Percentiles rank a stretch among this genome's conserved stretches.
phyloP scores from a whole-genome alignment of 108 stramenopile genomes.

The Nitzschia palea region DNA sequence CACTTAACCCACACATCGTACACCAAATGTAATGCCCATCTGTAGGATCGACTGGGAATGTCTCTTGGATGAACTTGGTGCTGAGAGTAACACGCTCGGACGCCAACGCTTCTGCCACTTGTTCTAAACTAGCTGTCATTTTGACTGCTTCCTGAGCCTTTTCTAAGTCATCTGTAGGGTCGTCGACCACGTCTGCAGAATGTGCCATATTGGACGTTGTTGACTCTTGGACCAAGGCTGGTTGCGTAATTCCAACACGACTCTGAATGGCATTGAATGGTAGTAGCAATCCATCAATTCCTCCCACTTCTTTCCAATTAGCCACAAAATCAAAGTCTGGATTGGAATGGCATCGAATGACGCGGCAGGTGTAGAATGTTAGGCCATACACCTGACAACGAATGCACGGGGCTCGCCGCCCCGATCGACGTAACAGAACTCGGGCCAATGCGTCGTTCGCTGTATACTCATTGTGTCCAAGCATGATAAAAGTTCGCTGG shows the following conservation, averaged over 20 bases:
- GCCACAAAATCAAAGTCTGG: conserved; percentile 42
- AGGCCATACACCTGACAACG: conserved; percentile 34
- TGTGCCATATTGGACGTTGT: not conserved
- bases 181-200: not conserved
- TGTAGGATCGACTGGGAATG: conserved; percentile 48
- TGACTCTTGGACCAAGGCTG: no score
- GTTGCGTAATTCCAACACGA: no score
- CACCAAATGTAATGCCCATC: conserved; percentile 60
- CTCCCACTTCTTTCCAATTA: conserved; percentile 20
- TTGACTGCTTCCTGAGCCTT: conserved; percentile 14
- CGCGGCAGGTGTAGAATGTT: conserved; percentile 36
- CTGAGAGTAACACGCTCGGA: conserved; percentile 13
- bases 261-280: conserved; percentile 10
- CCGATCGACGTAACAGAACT: conserved; percentile 31
- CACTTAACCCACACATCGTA: conserved; percentile 53
- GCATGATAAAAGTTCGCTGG: not conserved
- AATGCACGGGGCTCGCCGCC: conserved; percentile 36
- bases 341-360: conserved; percentile 46
- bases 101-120: conserved; percentile 4
- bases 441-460: conserved; percentile 11
- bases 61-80: conserved; percentile 37
- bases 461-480: not conserved
- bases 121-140: conserved; percentile 5
- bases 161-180: conserved; percentile 16
- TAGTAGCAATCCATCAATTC: conserved; percentile 41